phyloP scores from a whole-genome alignment of 331 rosid genomes.

The Acacia concinna region DNA sequence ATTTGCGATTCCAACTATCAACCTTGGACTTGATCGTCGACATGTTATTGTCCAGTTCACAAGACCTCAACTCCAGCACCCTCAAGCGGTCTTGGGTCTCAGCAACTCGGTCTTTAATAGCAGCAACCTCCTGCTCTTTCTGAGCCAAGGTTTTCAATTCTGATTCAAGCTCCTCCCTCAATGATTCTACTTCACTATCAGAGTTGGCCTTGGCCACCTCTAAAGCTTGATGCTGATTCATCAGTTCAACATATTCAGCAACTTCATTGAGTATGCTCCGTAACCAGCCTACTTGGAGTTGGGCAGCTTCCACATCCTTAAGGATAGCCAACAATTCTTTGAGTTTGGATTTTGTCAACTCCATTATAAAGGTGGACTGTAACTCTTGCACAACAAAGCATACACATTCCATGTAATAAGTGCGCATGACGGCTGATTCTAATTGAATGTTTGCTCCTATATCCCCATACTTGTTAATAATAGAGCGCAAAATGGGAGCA shows the following conservation, averaged over 20 bases:
- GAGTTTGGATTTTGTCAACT: conserved; percentile 56
- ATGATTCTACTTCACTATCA: conserved; percentile 45
- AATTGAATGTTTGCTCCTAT: conserved; percentile 70
- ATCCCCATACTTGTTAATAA: conserved; percentile 76
- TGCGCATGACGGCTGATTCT: conserved; percentile 79
- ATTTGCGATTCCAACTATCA: conserved; percentile 40
- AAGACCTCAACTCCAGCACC: conserved; percentile 60
- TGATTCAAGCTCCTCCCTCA: conserved; percentile 55
- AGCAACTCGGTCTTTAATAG: conserved; percentile 47
- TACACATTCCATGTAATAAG: conserved; percentile 78
- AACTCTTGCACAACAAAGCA: conserved; percentile 82
- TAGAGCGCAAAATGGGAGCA: conserved; percentile 56
- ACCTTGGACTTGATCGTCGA: conserved; percentile 52
- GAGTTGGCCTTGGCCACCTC: conserved; percentile 51
- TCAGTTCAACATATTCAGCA: conserved; percentile 49
- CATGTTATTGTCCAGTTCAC: conserved; percentile 42
- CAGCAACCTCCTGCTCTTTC: conserved; percentile 66
- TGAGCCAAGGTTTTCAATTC: conserved; percentile 50
- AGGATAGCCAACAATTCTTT: conserved; percentile 67
- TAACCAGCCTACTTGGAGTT: conserved; percentile 69
- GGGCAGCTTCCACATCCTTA: conserved; percentile 80
- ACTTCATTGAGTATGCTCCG: conserved; percentile 50
- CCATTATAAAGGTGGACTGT: conserved; percentile 41
- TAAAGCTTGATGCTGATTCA: conserved; percentile 41
- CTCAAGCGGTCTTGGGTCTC: conserved; percentile 56